Base-by-base conservation (phyloP, 257 asterid species). In the Solanum appendiculatum region DNA sequence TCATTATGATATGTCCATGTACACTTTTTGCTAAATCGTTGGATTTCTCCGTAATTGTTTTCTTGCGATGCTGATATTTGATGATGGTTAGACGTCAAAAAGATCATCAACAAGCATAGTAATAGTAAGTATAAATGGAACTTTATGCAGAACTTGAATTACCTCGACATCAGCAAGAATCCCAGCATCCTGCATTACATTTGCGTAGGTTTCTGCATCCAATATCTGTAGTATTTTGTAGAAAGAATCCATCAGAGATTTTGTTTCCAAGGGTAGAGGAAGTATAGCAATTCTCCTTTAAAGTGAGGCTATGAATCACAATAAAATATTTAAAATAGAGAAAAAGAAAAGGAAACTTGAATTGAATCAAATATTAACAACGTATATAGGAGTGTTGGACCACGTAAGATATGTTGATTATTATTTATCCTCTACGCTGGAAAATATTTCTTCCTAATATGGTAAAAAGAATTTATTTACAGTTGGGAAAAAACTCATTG, bases 41-140 rank as follows among this genome's bases (percentile, higher is more conserved):
- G 58, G 95, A 92, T 83, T 88, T 86, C 88, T 94, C 98, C 90
- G 89, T 33, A 87, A 97, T 94, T 85, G 87, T 88, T 89, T 90
- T 93, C 94, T 93, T 95, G 86, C 99, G 94, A 88, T 91, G 94
- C 99, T 97, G 94, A 86, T 78, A 81, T 87, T 87, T 68, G n/a
- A 70, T 40, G 66, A 46, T 46, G 64, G 66, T 80, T 46, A 48
- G 29, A 80, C 16, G 33, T 80, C 3, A 27, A 18, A 80, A 80
- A 46, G 60, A 29, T 44, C 40, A 80, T 78, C 66, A 80, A 46
- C 42, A 80, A 80, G 4, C 25, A 82, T 18, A 66, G 44, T 66
- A 12, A 44, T 60, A 60, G 69, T 4, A 60, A 16, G 23, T 54
- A 42, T 8, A 10, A 58, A 37, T 37, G 58, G 36, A 56, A 58